Base-by-base conservation (phyloP, 305 asterid genomes). In the Andrographis paniculata region DNA sequence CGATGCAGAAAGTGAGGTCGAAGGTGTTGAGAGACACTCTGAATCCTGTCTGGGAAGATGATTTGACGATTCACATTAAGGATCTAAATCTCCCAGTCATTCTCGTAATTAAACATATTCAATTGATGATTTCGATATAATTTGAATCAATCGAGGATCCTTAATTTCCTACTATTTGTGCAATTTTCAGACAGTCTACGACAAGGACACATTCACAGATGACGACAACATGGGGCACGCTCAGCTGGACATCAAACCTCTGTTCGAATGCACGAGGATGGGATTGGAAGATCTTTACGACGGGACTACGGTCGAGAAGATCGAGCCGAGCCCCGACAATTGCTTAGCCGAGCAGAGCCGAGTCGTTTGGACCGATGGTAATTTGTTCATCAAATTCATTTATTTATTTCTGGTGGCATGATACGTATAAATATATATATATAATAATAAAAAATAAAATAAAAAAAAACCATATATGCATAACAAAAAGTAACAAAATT, bases 221-320 rank as follows among this genome's bases (percentile, higher is more conserved):
- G 72, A 68, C 36, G 78, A 72, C 59, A 48, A 53, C 41, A 72
- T 72, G 75, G 78, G 78, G 19, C 58, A 56, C 19, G 78, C 78
- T 37, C 57, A 63, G 17, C 56, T 72, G 9, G 68, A 58, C 66
- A 23, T 72, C 14, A 56, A 38, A 30, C 68, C 57, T 4, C 60
- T 35, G 13, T 2, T 71, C 4, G 78, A 63, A 24, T 66, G 64
- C 43, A 50, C 55, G 15, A 67, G 28, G 20, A 63, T 59, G 68
- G 53, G 30, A 27, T 30, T 60, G 37, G 8, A 62, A 40, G 50
- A 48, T 45, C 42, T 60, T 14, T 60, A 68, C 18, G 55, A 58
- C 12, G 69, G 63, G 21, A 67, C 69, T 9, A 36, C 17, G 13
- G 47, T 71, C n/a, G 54, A 43, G 0, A 42, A 41, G 9, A 48